These are phyloP conservation scores for Erysimum cheiranthoides DNA, from an alignment of 345 rosid species.

Conservation along the genomic window DNA sequence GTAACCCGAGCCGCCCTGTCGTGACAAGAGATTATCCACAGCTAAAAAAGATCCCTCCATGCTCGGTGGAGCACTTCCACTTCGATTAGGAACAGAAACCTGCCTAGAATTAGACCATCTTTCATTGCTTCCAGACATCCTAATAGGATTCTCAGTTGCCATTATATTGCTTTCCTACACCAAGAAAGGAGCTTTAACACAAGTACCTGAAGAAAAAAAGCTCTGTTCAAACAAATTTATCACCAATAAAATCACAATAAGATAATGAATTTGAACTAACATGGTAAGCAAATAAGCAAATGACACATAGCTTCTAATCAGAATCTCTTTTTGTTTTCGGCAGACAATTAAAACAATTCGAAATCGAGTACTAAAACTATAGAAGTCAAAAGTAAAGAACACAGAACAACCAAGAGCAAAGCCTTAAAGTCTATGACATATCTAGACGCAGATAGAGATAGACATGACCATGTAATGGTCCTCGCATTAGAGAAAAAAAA, in stretches of 20 bases:
- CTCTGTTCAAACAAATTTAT: neutral
- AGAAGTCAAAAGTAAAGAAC: conserved; percentile 6
- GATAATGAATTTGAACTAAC: neutral
- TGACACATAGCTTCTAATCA: neutral
- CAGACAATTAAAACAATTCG: neutral
- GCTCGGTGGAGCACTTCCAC: conserved; percentile 73
- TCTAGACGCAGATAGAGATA: neutral
- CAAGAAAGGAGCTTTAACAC: conserved; percentile 26
- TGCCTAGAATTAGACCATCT: conserved; percentile 52
- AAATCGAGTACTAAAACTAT: conserved; percentile 17
- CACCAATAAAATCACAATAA: neutral
- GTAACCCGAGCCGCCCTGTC: conserved; percentile 33
- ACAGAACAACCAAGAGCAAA: conserved; percentile 32
- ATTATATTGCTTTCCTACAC: conserved; percentile 36
- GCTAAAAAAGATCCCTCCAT: conserved; percentile 67
- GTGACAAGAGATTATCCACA: conserved; percentile 50
- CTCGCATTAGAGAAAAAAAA: conserved; percentile 25
- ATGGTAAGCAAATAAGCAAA: conserved; percentile 3
- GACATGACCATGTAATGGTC: conserved; percentile 10
- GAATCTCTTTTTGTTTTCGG: neutral
- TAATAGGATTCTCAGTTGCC: conserved; percentile 68
- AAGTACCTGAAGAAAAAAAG: conserved; percentile 21
- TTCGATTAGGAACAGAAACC: conserved; percentile 54
- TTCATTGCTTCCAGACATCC: conserved; percentile 46
- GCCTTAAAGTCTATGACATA: conserved; percentile 19